These are phyloP conservation scores for Sporothrix euskadiensis DNA, from an alignment of 2,329 filamentous ascomycete species.

Conservation along the genomic window DNA sequence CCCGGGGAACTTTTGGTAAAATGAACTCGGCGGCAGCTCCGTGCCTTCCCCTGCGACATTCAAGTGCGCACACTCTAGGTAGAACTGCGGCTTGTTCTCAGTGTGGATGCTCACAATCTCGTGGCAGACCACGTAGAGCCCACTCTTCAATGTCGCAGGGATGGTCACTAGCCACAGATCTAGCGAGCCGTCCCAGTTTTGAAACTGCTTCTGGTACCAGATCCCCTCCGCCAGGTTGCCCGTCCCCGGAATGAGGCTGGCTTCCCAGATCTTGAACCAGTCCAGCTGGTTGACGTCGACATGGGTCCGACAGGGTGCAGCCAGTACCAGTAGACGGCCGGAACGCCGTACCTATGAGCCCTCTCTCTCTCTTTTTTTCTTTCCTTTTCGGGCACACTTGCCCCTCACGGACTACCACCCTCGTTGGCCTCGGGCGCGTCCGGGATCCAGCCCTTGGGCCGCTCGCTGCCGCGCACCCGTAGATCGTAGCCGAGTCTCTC, in stretches of 20 bases:
- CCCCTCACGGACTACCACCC: neutral
- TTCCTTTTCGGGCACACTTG: neutral
- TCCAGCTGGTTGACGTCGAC: constrained; percentile 40
- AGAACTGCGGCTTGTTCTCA: constrained; percentile 50
- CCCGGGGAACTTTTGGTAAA: constrained; percentile 41
- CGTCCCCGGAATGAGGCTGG: constrained; percentile 39
- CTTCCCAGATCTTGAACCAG: constrained; percentile 49
- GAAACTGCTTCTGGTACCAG: constrained; percentile 45
- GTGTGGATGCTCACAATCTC: constrained; percentile 56
- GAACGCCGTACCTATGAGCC: neutral
- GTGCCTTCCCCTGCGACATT: constrained; percentile 40
- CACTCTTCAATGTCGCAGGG: constrained; percentile 47
- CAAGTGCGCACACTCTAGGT: constrained; percentile 44
- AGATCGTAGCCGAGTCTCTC: constrained; percentile 88
- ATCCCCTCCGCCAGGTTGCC: constrained; percentile 41
- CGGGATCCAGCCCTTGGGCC: constrained; percentile 89
- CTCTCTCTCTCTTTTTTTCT: neutral
- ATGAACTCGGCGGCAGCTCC: constrained; percentile 37
- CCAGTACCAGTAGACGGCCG: constrained; percentile 47
- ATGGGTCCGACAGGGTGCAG: constrained; percentile 46
- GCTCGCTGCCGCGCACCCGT: constrained; percentile 80
- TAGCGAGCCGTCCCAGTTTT: constrained; percentile 43
- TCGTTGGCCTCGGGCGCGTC: constrained; percentile 52
- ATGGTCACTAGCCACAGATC: constrained; percentile 50
- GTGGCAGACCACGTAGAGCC: constrained; percentile 54